Conservation (phyloP, 2,329 filamentous ascomycete species). For the Pestalotiopsis sp. region DNA sequence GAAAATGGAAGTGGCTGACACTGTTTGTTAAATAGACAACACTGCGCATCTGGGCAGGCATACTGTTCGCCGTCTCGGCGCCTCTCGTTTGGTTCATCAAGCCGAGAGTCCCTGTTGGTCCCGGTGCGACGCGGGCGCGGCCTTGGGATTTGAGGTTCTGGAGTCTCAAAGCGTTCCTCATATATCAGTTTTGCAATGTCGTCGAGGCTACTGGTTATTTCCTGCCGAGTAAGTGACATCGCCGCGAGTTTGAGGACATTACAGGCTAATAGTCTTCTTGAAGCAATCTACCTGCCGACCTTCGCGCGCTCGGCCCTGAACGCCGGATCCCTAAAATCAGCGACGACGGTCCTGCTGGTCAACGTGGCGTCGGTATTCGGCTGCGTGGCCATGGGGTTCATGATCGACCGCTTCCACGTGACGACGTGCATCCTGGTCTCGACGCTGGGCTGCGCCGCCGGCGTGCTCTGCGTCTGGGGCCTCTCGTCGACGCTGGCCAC, state of each 20-base stretch:
- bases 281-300: constrained; percentile 54
- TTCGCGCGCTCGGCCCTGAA: constrained; percentile 46
- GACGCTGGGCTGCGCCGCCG: constrained; percentile 48
- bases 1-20: too few relatives aligned
- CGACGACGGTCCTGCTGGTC: constrained; percentile 49
- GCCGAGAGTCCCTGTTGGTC: constrained; percentile 48
- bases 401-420: constrained; percentile 50
- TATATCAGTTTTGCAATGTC: constrained; percentile 61
- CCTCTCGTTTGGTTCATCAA: constrained; percentile 61
- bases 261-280: not conserved
- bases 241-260: not conserved
- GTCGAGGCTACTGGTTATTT: constrained; percentile 65
- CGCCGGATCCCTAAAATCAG: constrained; percentile 41
- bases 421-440: constrained; percentile 50
- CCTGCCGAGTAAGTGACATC: constrained; percentile 53
- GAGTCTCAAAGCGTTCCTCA: constrained; percentile 53
- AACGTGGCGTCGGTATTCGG: constrained; percentile 50
- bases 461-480: constrained; percentile 64
- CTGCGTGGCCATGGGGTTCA: constrained; percentile 44
- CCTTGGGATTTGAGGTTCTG: constrained; percentile 53
- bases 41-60: constrained; percentile 54
- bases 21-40: too few relatives aligned
- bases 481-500: constrained; percentile 54
- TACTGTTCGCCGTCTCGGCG: constrained; percentile 51
- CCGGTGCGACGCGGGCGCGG: constrained; percentile 34